Evolutionary conservation across 176 grass and related monocot species (phyloP), one percentile per base, ranked within the genome.

Genomic region (Dendrocalamus sinicus): DNA sequence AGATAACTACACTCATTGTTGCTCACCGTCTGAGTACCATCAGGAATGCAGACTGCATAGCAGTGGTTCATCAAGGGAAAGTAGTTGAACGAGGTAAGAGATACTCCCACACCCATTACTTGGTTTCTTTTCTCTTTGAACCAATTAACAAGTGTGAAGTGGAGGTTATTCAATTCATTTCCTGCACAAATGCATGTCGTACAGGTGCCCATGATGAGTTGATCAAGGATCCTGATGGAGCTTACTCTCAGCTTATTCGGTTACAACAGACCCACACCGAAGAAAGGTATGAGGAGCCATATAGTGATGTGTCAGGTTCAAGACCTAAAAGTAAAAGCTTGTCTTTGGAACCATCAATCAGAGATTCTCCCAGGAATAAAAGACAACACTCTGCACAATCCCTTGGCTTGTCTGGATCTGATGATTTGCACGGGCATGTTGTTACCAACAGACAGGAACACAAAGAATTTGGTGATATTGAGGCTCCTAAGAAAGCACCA

Each of bases 11-110:
- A 80, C 86, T 98, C 40, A 71, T 98, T 68, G 95, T 98, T 64
- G 95, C 95, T 39, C 95, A 98, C 62, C 95, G 93, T 63, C 68
- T 98, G 74, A 95, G 92, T 47, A 98, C 93, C 26, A 84, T 98
- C 41, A 89, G 85, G 43, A 92, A 94, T 85, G 87, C 95, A 61
- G 84, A 98, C 44, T 85, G 63, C 46, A 98, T 95, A 74, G 66
- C 89, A 41, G 91, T 98, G 20, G 50, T 93, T 82, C 91, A 90
- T 75, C 50, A 85, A 79, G 95, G 95, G 15, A 93, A 93, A 84
- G 64, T 98, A 88, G 83, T 93, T 61, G 93, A 98, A 83, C 86
- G 24, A 91, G 93, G 95, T 95, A 80, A 60, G 76, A 22, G 6
- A 65, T 15, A 79, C 68, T 81, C 63, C 41, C 13, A 67, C 65